Base-by-base conservation (phyloP, 345 rosid species). In the Eucalyptus melliodora region DNA sequence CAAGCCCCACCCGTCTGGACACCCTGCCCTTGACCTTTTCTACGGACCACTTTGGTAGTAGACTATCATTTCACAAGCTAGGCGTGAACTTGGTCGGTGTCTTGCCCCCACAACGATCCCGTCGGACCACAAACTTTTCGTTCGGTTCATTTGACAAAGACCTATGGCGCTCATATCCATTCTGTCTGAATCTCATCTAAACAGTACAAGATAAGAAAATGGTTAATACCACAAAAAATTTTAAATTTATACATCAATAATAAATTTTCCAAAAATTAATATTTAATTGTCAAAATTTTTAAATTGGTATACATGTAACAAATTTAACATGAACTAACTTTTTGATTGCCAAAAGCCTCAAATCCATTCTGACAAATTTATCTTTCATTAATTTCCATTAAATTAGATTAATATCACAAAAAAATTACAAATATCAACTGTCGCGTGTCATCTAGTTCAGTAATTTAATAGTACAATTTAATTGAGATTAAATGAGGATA, bases 381-480 rank as follows among this genome's bases (percentile, higher is more conserved):
- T 19, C 10, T 0, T 53, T 1, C 0, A 9, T 53, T 53, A 53
- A 53, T 53, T 53, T 53, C 2, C 0, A 1, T 53, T 53, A 53
- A 53, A 21, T 19, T 53, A 53, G 0, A 53, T 17, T 53, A 17
- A 53, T 53, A 53, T 53, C 0, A 53, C 2, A 1, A 53, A 53
- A 53, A 53, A 53, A 17, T 0, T 8, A 19, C 10, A 53, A 53
- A 53, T 19, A 8, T 53, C 2, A 53, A 53, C 0, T 1, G 0
- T 17, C 2, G 7, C 1, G 1, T 51, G 4, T 19, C 2, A 7
- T 53, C 5, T 2, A 4, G 0, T 53, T 19, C 1, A 3, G 1
- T 19, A 53, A 19, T 53, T 53, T 53, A 4, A 17, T 0, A 0
- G 0, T 7, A 1, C 1, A 50, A 50, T 50, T 50, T 50, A 50